Percentiles rank a stretch among this genome's conserved stretches.
These are phyloP conservation scores for Conringia planisiliqua DNA, from an alignment of 345 rosid genomes.

Conservation along the genomic window DNA sequence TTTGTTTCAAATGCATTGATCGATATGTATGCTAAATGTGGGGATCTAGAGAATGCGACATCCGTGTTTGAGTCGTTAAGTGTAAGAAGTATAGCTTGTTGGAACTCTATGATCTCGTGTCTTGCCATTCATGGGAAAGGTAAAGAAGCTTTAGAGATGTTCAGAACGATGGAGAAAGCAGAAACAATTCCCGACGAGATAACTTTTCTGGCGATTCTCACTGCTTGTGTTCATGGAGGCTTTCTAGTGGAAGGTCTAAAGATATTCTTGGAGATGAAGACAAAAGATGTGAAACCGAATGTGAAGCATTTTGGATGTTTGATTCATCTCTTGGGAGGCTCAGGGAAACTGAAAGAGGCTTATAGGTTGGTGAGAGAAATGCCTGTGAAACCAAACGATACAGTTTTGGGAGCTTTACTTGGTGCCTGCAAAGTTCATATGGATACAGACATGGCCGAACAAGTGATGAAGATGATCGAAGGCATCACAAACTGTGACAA, in stretches of 20 bases:
- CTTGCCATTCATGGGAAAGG: conserved; percentile 56
- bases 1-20: conserved; percentile 58
- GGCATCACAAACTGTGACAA: conserved; percentile 23
- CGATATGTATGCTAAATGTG: conserved; percentile 82
- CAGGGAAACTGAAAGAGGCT: conserved; percentile 70
- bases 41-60: conserved; percentile 55
- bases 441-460: conserved; percentile 46
- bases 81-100: conserved; percentile 47
- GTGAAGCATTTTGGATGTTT: conserved; percentile 70
- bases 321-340: conserved; percentile 69
- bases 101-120: conserved; percentile 79
- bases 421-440: conserved; percentile 67
- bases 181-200: conserved; percentile 51
- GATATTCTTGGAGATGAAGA: conserved; percentile 57
- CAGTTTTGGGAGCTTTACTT: conserved; percentile 67
- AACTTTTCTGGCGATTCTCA: conserved; percentile 54
- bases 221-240: conserved; percentile 78
- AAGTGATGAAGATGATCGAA: conserved; percentile 41
- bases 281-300: conserved; percentile 35
- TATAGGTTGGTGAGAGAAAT: conserved; percentile 47
- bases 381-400: conserved; percentile 66
- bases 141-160: conserved; percentile 57
- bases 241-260: conserved; percentile 58
- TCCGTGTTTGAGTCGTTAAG: conserved; percentile 51
- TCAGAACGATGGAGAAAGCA: conserved; percentile 46